Base-by-base conservation (phyloP, 2,329 filamentous ascomycete genomes). In the Xylariaceae sp. region DNA sequence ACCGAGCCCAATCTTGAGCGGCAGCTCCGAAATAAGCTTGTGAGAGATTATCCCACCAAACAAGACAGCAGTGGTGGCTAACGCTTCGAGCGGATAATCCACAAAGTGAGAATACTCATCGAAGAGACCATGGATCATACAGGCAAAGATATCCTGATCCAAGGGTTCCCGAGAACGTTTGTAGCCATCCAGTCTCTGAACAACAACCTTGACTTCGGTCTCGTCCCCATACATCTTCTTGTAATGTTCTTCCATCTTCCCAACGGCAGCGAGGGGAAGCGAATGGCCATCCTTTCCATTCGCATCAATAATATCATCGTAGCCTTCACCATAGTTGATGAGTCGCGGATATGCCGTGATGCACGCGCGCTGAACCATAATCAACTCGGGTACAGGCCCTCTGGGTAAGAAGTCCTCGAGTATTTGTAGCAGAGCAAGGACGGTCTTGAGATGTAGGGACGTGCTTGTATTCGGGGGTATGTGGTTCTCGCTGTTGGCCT, bases 211-310 rank as follows among this genome's bases (percentile, higher is more conserved):
- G 15, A 96, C 87, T 48, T 91, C 85, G 16, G 90, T 81, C 52
- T 96, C 89, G 51, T 88, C 85, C 51, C 88, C 87, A 61, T 98
- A 98, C 90, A 98, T 97, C 57, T 87, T 87, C 65, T 95, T 96
- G 64, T 96, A 98, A 49, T 95, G 84, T 52, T 96, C 89, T 59
- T 97, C 90, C 93, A 98, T 98, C 62, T 89, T 87, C 50, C 78
- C 81, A 52, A 95, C 90, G 40, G 91, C 88, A 17, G 83, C 81
- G 16, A 78, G 73, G 0, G 90, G 85, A 2, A 98, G 75, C 1
- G 79, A 76, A 56, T 97, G 95, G n/a, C 87, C 83, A 16, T 84
- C 79, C 53, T 81, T 78, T 34, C 89, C 86, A 58, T 94, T 95
- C 9, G 76, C 74, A 56, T 97, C 88, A 50, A 98, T 90, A 32